Evolutionary conservation across 2,329 filamentous ascomycete species (phyloP).

Genomic region (Alternaria burnsii): DNA sequence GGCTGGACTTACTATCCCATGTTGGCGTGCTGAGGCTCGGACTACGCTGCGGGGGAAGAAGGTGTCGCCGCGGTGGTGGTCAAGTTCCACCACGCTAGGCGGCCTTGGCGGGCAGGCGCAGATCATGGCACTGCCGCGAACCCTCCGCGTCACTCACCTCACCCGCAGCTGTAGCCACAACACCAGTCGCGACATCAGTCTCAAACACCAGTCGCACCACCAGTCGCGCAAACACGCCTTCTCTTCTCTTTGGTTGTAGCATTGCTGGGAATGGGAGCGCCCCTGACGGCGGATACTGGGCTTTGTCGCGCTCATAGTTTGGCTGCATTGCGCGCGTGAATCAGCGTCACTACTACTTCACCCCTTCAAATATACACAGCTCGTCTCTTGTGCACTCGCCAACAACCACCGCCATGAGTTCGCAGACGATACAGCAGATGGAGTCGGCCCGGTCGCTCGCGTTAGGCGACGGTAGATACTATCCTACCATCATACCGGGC

Average conservation of each 20-base stretch:
- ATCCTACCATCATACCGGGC: slow-evolving; percentile 88
- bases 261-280: slow-evolving; percentile 42
- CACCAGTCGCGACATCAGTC: too few relatives aligned
- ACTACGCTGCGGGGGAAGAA: slow-evolving; percentile 28
- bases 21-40: slow-evolving; percentile 32
- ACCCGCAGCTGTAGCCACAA: slow-evolving; percentile 22
- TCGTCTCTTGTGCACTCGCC: slow-evolving; percentile 24
- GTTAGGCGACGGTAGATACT: slow-evolving; percentile 84
- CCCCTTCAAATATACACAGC: slow-evolving; percentile 36
- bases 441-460: slow-evolving; percentile 90
- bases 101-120: slow-evolving; percentile 23
- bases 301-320: slow-evolving; percentile 45
- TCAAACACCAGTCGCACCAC: slow-evolving; percentile 15
- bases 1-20: slow-evolving; percentile 47
- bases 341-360: slow-evolving; percentile 31
- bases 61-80: slow-evolving; percentile 31
- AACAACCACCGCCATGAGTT: slow-evolving; percentile 37
- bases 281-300: slow-evolving; percentile 29
- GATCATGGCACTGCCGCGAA: slow-evolving; percentile 17
- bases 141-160: slow-evolving; percentile 19
- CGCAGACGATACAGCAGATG: slow-evolving; percentile 73
- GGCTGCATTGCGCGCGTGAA: slow-evolving; percentile 43
- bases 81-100: slow-evolving; percentile 24
- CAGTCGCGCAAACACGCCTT: slow-evolving; percentile 24
- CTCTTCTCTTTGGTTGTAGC: slow-evolving; percentile 32